A percentile compares a stretch with the other conserved stretches of the same genome.
Evolutionary conservation across 2,329 filamentous ascomycete genomes (phyloP).

Genomic region (Hymenoscyphus scutula): DNA sequence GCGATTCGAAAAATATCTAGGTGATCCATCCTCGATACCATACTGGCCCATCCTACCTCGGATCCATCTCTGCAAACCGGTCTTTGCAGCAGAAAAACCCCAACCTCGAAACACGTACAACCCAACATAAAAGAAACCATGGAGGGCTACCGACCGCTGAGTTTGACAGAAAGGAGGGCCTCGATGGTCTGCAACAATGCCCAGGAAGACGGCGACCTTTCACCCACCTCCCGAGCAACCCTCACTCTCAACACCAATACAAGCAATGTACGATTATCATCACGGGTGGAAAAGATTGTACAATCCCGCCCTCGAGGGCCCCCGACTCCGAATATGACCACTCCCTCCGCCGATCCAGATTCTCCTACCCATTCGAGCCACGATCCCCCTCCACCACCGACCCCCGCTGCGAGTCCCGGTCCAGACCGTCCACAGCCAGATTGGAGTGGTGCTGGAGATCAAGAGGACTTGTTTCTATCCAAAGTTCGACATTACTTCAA

Average conservation of each 20-base stretch:
- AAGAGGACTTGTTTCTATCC: slow-evolving; percentile 79
- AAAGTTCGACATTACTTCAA: slow-evolving; percentile 79
- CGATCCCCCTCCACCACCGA: slow-evolving; percentile 60
- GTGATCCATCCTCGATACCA: not conserved
- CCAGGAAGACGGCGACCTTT: slow-evolving; percentile 46
- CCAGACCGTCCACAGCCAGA: slow-evolving; percentile 61
- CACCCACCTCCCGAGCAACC: slow-evolving; percentile 32
- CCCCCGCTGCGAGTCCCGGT: slow-evolving; percentile 63
- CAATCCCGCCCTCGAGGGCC: slow-evolving; percentile 55
- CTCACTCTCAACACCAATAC: slow-evolving; percentile 50
- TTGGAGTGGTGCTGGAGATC: slow-evolving; percentile 74
- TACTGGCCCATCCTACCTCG: not conserved
- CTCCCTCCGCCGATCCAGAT: slow-evolving; percentile 61
- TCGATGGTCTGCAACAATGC: slow-evolving; percentile 46
- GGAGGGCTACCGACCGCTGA: slow-evolving; percentile 47
- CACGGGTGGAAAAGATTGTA: slow-evolving; percentile 53
- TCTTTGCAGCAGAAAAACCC: not conserved
- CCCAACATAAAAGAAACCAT: slow-evolving; percentile 20
- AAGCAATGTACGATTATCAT: slow-evolving; percentile 36
- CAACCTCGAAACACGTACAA: not conserved
- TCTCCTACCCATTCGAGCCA: slow-evolving; percentile 37
- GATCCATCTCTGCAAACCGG: not conserved
- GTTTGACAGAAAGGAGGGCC: slow-evolving; percentile 61
- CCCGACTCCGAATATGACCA: slow-evolving; percentile 65
- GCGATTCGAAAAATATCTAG: not conserved